Base-by-base conservation (phyloP, 768 basidiomycete species). In the Kwoniella pini region DNA sequence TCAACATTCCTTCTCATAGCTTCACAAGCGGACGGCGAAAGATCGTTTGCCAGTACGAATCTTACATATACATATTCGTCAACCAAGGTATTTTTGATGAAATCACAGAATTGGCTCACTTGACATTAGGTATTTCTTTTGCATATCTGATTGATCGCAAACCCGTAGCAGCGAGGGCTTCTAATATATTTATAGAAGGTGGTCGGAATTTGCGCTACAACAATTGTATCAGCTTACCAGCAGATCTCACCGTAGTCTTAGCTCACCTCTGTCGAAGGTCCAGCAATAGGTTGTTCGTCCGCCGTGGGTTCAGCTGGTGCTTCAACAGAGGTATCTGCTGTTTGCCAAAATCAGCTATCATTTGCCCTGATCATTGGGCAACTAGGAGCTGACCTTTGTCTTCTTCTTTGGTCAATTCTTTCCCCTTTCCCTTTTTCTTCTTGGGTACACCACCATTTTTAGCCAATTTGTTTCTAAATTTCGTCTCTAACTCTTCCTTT, bases 71-170 rank as follows among this genome's bases (percentile, higher is more conserved):
- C 7, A 22, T 49, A 2, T 31, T 15, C 24, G 4, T 2, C 2
- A 31, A 17, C 9, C 11, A 21, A 19, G 22, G 22, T 19, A 36
- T 0, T 27, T 10, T 28, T 27, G 10, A 22, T 13, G 5, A 40
- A 13, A 21, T 4, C 22, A 19, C 36, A 42, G 4, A 13, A 30
- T 22, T 7, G 46, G 45, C 85, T 75, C 50, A 96, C 95, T 86
- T 90, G 58, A 91, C 84, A 42, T 88, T 83, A 0, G 94, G 92
- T 9, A 99, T 92, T 79, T 99, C 96, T 70, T 96, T 92, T 0
- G 94, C 95, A 77, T 98, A 99, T 33, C 96, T 89, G 54, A 99
- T 96, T 1, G 94, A 88, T 6, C 96, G 87, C 26, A 99, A 83
- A 28, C 96, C 96, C 0, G 95, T 98, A 0, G 96, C 96, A 17